Evolutionary conservation across 768 basidiomycete species (phyloP).

Genomic region (Suillus ampliporus): DNA sequence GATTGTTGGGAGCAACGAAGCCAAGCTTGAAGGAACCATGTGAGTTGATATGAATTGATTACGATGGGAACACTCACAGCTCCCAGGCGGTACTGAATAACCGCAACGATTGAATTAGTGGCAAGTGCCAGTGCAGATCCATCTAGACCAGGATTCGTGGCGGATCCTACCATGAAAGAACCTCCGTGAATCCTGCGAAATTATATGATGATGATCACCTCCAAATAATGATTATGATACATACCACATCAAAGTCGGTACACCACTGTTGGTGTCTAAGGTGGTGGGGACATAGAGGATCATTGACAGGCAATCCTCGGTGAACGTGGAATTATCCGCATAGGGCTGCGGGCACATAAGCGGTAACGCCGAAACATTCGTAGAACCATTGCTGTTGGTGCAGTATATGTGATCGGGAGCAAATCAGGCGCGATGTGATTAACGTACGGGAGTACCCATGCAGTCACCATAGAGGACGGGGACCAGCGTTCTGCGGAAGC

Average conservation of each 20-base stretch:
- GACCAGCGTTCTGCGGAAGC: conserved; percentile 67
- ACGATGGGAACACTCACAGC: conserved; percentile 50
- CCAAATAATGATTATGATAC: conserved; percentile 22
- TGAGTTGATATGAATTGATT: background rate
- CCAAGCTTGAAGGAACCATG: conserved; percentile 56
- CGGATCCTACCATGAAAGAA: conserved; percentile 74
- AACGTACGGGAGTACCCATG: conserved; percentile 70
- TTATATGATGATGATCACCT: background rate
- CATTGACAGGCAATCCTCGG: conserved; percentile 86
- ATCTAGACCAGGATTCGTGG: conserved; percentile 74
- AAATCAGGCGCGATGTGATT: conserved; percentile 2
- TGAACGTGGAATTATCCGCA: conserved; percentile 53
- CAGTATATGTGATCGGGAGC: conserved; percentile 2
- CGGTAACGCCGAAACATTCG: conserved; percentile 61
- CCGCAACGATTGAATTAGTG: conserved; percentile 78
- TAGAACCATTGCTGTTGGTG: conserved; percentile 50
- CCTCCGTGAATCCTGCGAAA: conserved; percentile 82
- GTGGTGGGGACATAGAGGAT: conserved; percentile 69
- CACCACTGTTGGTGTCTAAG: conserved; percentile 35
- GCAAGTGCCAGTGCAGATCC: conserved; percentile 75
- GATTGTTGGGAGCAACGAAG: conserved; percentile 72
- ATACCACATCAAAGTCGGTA: conserved; percentile 67
- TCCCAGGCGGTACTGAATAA: conserved; percentile 86
- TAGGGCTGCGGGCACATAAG: conserved; percentile 73
- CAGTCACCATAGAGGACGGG: conserved; percentile 54